Evolutionary conservation across 208 protist species (phyloP), one percentile per base, ranked within the genome.

Genomic region (Paratrypanosoma confusum): DNA sequence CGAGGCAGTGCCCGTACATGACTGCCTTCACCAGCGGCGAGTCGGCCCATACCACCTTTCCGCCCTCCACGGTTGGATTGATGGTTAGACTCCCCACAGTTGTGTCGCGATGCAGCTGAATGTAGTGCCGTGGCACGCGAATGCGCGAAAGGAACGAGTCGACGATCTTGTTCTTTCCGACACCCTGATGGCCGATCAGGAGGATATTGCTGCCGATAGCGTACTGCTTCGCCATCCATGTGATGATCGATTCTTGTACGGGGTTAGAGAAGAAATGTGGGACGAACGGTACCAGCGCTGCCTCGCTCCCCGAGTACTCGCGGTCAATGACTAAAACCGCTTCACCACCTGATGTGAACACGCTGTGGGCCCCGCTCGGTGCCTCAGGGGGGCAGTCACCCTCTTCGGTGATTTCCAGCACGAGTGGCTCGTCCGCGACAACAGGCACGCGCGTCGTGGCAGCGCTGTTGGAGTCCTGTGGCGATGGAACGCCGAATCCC

Each of bases 151-250:
- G 65, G 43, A 97, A 83, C 4, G 79, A 56, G 53, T 98, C 95
- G 25, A 85, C 72, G 34, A 97, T 68, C 61, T 96, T 96, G 70
- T 98, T 98, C 65, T 98, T 98, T 22, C 95, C 95, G 20, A 96
- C 88, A 16, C 91, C 83, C 44, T 98, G 95, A 45, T 93, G 95
- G 37, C 93, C 93, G 21, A 98, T 91, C 20, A 98, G 74, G 5
- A 98, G 75, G 20, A 96, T 67, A 39, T 85, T 89, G 50, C 65
- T 73, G 13, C 65, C 57, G 53, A 82, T 65, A 1, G 65, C 68
- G 51, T 83, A 78, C 57, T 97, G 90, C 50, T 80, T 74, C 3
- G 89, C 71, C 26, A 97, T 67, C 60, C 88, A 90, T 2, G 54
- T 56, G 33, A 97, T 62, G 27, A 95, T 66, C 2, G 45, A 52